Conservation (phyloP, 805 yeast species). For the Myxozyma neotropica region DNA sequence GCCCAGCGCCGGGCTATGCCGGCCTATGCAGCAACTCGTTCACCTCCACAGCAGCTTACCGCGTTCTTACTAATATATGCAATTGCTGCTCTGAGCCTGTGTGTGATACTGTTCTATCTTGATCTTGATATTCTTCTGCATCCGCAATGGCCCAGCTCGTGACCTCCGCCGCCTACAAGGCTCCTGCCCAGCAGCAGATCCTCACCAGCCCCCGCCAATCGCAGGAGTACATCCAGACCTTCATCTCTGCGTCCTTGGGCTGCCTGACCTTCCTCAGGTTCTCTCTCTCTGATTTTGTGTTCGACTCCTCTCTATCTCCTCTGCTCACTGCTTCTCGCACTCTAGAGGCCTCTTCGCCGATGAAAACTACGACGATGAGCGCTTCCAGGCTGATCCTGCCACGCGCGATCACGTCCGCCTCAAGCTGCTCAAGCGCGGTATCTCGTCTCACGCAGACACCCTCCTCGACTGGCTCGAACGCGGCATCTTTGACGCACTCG, state of each 20-base stretch:
- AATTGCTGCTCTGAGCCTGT: too few species aligned
- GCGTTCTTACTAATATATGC: neutral
- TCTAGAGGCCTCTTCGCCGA: constrained; percentile 59
- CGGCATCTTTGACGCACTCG: constrained; percentile 53
- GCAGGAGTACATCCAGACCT: constrained; percentile 52
- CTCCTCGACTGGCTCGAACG: constrained; percentile 58
- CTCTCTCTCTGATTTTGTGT: too few species aligned
- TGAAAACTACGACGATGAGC: constrained; percentile 53
- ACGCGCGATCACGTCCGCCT: constrained; percentile 48
- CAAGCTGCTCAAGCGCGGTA: constrained; percentile 54
- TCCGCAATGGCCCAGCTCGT: constrained; percentile 23
- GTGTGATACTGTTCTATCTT: neutral
- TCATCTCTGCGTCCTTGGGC: constrained; percentile 57
- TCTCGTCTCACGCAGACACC: constrained; percentile 51
- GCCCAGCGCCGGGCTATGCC: neutral
- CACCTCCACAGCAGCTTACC: neutral
- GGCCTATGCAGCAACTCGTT: neutral
- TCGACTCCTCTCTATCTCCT: neutral
- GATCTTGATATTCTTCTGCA: neutral
- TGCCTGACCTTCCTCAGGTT: constrained; percentile 54
- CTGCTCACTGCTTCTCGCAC: neutral
- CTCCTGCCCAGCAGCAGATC: constrained; percentile 15
- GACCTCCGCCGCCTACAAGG: constrained; percentile 8
- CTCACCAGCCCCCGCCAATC: constrained; percentile 40
- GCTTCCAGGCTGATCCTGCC: constrained; percentile 42